Base-by-base conservation (phyloP, 2,329 filamentous ascomycete genomes). In the Pyrenochaeta sp. region DNA sequence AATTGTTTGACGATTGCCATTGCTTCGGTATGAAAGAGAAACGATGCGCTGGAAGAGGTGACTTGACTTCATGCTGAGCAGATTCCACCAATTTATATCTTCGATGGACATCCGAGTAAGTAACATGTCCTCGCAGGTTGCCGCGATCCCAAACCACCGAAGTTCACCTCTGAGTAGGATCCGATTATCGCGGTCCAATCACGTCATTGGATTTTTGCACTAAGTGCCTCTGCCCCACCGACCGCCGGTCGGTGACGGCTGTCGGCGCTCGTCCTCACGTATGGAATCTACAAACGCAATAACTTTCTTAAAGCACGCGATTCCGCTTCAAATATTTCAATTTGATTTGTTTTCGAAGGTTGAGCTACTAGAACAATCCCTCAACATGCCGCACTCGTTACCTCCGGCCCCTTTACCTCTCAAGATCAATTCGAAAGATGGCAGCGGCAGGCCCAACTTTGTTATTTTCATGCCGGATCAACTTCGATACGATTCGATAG, bases 401-500 rank as follows among this genome's bases (percentile, higher is more conserved):
- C 40, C 40, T 25, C 40, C 40, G 10, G 40, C 40, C 24, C 40
- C 40, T 22, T n/a, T 44, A 13, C 40, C 40, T 44, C 40, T 44
- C n/a, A 44, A 44, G 40, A 44, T 44, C 22, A 44, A 44, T 3
- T 44, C 40, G 40, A 44, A 44, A 44, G 24, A 44, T 44, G 40
- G 40, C 22, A 27, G 40, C 22, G 40, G 24, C 40, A 44, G 40
- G 22, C 40, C 40, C 13, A 81, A 81, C 52, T 74, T 77, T 27
- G 65, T 80, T 49, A 78, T 82, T 7, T 44, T 82, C 59, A 82
- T 83, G 81, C 81, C 80, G 2, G 81, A 83, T 48, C 81, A 83
- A 66, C 71, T 83, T 3, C 77, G 81, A 9, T 81, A 79, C 44
- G 81, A 83, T 61, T 76, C 80, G 1, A 65, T 82, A 0, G 76